phyloP scores from a whole-genome alignment of 768 basidiomycete species.

The Termitomyces sp. region DNA sequence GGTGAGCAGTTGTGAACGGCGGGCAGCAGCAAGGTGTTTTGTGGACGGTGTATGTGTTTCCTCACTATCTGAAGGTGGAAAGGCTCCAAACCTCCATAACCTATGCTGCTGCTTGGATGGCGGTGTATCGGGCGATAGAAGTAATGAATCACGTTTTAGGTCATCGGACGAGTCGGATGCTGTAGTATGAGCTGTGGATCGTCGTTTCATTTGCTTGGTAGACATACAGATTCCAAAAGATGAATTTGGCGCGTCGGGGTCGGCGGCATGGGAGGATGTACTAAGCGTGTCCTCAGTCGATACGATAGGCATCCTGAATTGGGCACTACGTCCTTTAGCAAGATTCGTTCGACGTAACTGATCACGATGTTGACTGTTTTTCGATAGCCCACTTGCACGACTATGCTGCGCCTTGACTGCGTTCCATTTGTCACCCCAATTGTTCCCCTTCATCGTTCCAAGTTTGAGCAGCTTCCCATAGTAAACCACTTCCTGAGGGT shows the following conservation, averaged over 20 bases:
- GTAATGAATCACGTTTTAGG: conserved; percentile 4
- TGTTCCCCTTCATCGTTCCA: conserved; percentile 71
- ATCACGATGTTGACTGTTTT: background rate
- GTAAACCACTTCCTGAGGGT: conserved; percentile 73
- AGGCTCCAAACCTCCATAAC: background rate
- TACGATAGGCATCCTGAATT: background rate
- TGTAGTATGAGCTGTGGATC: background rate
- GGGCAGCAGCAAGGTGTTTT: conserved; percentile 36
- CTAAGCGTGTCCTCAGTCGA: conserved; percentile 12
- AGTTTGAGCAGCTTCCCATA: conserved; percentile 82
- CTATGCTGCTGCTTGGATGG: background rate
- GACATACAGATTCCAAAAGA: background rate
- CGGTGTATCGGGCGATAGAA: background rate
- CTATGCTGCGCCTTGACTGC: conserved; percentile 55
- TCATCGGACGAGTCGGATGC: conserved; percentile 5
- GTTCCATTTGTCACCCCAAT: conserved; percentile 81
- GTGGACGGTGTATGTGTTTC: conserved; percentile 27
- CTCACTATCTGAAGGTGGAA: conserved; percentile 25
- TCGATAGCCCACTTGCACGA: conserved; percentile 16
- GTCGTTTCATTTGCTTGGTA: background rate
- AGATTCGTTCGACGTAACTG: background rate
- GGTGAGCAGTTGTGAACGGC: conserved; percentile 13
- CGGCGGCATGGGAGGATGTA: conserved; percentile 8
- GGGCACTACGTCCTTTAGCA: conserved; percentile 1
- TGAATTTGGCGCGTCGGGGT: conserved; percentile 1